phyloP scores from a whole-genome alignment of 352 stramenopile species.

The Thraustotheca clavata region DNA sequence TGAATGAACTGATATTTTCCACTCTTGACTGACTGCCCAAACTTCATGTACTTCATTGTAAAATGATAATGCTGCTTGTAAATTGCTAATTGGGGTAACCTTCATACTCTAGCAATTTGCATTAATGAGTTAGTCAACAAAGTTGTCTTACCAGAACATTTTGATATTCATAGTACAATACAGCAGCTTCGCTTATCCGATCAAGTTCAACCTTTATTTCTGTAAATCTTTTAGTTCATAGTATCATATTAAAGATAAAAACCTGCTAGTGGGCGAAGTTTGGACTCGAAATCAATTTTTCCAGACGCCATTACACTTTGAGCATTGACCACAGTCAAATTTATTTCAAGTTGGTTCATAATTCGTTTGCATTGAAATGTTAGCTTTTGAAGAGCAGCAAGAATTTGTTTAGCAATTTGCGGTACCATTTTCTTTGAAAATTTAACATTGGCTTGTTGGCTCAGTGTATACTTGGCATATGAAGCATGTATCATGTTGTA shows the following conservation, averaged over 20 bases:
- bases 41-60: conserved; percentile 59
- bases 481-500: conserved; percentile 45
- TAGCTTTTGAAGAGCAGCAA: conserved; percentile 43
- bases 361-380: conserved; percentile 41
- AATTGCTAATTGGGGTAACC: conserved; percentile 39
- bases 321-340: too few species aligned
- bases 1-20: conserved; percentile 31
- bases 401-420: conserved; percentile 60
- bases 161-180: conserved; percentile 63
- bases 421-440: conserved; percentile 57
- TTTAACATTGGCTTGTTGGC: conserved; percentile 44
- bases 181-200: conserved; percentile 39
- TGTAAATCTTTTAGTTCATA: conserved; percentile 27
- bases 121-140: background rate
- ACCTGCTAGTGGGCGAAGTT: conserved; percentile 23
- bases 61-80: conserved; percentile 32
- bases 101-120: conserved; percentile 31
- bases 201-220: conserved; percentile 40
- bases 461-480: conserved; percentile 36
- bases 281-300: conserved; percentile 50
- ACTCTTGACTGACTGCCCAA: conserved; percentile 37
- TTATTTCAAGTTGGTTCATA: conserved; percentile 37
- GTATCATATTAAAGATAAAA: background rate
- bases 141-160: conserved; percentile 34
- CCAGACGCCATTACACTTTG: conserved; percentile 25